Percentiles rank a stretch among this genome's conserved stretches.
Evolutionary conservation across 192 early-diverging fungal genomes (phyloP).

Genomic region (Kickxella alabastrina): DNA sequence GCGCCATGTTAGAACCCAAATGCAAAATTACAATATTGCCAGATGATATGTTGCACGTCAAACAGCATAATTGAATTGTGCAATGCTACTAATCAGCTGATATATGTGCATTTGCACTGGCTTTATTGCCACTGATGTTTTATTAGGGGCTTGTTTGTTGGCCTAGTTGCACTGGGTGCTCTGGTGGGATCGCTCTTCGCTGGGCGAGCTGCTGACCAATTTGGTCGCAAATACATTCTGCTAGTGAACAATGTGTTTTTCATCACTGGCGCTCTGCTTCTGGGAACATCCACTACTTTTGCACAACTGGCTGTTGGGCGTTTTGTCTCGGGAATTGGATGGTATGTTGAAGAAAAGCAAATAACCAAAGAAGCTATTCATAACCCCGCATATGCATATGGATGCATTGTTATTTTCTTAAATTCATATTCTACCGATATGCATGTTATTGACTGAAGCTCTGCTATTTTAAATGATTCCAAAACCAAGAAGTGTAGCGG

Average conservation of each 20-base stretch:
- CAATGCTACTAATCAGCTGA: background rate
- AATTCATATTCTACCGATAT: too few species aligned
- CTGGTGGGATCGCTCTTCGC: conserved; percentile 60
- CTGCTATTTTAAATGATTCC: background rate
- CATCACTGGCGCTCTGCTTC: conserved; percentile 60
- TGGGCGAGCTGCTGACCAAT: conserved; percentile 53
- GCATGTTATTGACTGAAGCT: too few species aligned
- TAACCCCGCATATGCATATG: too few species aligned
- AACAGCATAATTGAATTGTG: too few species aligned
- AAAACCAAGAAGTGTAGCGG: conserved; percentile 52
- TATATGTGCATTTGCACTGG: too few species aligned
- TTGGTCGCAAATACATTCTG: conserved; percentile 62
- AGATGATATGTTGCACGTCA: too few species aligned
- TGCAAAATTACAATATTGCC: background rate
- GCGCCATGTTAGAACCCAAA: conserved; percentile 7
- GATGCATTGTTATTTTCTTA: too few species aligned
- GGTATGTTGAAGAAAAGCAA: conserved; percentile 25
- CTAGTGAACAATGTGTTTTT: conserved; percentile 64
- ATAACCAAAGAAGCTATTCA: too few species aligned
- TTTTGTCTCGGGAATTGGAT: conserved; percentile 65
- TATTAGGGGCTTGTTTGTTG: conserved; percentile 59
- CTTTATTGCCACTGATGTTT: too few species aligned
- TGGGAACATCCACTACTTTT: conserved; percentile 56
- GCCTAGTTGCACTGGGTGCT: conserved; percentile 59
- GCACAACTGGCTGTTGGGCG: conserved; percentile 67